Conservation (phyloP, 345 rosid species). For the Atalantia buxifolia region DNA sequence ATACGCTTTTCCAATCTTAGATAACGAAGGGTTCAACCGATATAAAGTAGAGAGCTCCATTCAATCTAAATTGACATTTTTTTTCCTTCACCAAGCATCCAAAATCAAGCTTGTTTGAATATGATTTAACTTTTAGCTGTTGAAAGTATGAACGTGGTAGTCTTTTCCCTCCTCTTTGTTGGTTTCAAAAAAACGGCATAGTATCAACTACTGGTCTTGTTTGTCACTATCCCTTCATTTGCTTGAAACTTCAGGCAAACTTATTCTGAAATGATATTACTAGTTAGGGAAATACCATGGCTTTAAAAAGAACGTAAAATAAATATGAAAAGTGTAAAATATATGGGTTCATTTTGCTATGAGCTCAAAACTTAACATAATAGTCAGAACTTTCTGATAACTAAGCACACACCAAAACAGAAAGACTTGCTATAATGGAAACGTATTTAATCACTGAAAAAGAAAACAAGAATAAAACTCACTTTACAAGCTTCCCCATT, state of each 20-base stretch:
- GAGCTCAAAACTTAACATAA: background rate
- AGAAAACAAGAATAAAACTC: background rate
- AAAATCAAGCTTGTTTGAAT: background rate
- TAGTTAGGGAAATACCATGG: background rate
- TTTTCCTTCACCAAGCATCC: background rate
- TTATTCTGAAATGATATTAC: background rate
- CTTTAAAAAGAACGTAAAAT: no score
- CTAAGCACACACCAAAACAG: background rate
- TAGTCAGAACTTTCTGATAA: no score
- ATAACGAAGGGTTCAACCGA: background rate
- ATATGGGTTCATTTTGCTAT: background rate
- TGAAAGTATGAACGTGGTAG: conserved; percentile 1
- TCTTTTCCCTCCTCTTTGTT: background rate
- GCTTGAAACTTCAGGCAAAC: background rate
- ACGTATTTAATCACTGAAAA: background rate
- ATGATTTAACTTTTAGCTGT: background rate
- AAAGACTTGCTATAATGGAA: background rate
- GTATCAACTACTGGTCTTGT: background rate
- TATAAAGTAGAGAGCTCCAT: background rate
- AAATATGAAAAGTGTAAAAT: background rate
- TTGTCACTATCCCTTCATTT: background rate
- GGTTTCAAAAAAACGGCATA: background rate
- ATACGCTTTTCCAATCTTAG: background rate
- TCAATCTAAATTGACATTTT: conserved; percentile 2
- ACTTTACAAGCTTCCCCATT: conserved; percentile 6